phyloP scores from a whole-genome alignment of 2,329 filamentous ascomycete species.

The Botrytis hyacinthi region DNA sequence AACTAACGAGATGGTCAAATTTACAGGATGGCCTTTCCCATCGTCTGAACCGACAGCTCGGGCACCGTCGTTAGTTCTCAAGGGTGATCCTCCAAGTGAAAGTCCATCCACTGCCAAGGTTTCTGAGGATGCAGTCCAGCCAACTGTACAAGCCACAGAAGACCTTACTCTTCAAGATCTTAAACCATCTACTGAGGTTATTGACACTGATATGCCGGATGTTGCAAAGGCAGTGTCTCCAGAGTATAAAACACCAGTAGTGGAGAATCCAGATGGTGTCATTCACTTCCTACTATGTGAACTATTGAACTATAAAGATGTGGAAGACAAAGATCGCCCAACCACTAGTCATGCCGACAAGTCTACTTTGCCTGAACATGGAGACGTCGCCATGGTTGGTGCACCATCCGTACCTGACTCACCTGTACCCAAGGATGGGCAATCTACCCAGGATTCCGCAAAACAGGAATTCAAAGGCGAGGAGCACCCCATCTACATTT shows the following conservation, averaged over 20 bases:
- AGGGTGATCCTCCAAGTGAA: constrained; percentile 25
- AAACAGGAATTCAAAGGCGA: constrained; percentile 85
- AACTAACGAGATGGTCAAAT: constrained; percentile 78
- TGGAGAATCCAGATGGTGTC: constrained; percentile 92
- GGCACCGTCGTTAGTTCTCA: constrained; percentile 45
- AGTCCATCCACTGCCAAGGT: constrained; percentile 24
- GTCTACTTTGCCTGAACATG: constrained; percentile 23
- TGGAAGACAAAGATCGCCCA: constrained; percentile 74
- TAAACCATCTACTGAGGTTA: constrained; percentile 58
- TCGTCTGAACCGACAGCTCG: constrained; percentile 40
- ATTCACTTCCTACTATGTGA: constrained; percentile 94
- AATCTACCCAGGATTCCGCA: constrained; percentile 54
- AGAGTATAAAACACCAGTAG: constrained; percentile 77
- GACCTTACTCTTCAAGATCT: constrained; percentile 46
- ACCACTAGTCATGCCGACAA: constrained; percentile 32
- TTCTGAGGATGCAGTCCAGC: constrained; percentile 36
- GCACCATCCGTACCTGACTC: constrained; percentile 40
- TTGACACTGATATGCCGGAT: constrained; percentile 61
- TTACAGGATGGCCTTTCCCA: constrained; percentile 56
- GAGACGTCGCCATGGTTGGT: constrained; percentile 33
- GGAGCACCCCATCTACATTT: constrained; percentile 93
- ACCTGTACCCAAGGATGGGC: constrained; percentile 27
- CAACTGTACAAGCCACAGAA: constrained; percentile 39
- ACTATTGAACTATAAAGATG: constrained; percentile 85
- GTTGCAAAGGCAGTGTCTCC: constrained; percentile 56